Evolutionary conservation across 176 grass and related monocot species (phyloP).

Genomic region (Lolium rigidum): DNA sequence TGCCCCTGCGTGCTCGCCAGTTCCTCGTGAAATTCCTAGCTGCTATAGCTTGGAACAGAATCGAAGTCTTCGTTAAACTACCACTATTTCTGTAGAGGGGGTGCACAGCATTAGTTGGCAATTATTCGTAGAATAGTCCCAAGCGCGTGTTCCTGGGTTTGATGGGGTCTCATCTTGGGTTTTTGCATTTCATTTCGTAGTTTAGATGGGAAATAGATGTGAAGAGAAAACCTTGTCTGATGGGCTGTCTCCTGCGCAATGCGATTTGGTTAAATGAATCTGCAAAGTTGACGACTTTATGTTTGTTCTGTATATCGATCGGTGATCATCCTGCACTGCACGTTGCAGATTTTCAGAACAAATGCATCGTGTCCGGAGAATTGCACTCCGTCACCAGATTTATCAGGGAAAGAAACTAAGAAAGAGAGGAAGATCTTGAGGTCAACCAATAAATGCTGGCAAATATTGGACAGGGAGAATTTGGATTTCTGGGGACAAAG

Average conservation of each 20-base stretch:
- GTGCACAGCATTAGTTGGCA: slow-evolving; percentile 5
- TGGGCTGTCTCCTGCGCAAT: neutral
- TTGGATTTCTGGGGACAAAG: slow-evolving; percentile 3
- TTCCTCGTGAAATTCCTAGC: slow-evolving; percentile 20
- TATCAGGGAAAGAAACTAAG: neutral
- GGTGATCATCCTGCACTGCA: neutral
- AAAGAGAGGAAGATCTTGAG: neutral
- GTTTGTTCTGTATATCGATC: neutral
- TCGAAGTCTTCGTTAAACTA: slow-evolving; percentile 37
- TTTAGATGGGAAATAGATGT: slow-evolving; percentile 33
- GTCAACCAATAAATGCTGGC: slow-evolving; percentile 11
- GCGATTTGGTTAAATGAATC: neutral
- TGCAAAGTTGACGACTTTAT: neutral
- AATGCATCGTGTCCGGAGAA: neutral
- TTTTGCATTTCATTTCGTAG: neutral
- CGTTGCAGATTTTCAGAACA: neutral
- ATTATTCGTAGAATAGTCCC: neutral
- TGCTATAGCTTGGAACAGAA: slow-evolving; percentile 36
- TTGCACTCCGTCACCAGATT: neutral
- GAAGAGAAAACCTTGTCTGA: slow-evolving; percentile 18
- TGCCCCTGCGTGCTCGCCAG: neutral
- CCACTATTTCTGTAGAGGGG: neutral
- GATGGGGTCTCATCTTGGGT: neutral
- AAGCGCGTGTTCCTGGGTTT: neutral
- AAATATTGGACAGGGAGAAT: neutral